These are phyloP conservation scores for Blastocystis sp. DNA, from an alignment of 352 stramenopile genomes.

Conservation along the genomic window DNA sequence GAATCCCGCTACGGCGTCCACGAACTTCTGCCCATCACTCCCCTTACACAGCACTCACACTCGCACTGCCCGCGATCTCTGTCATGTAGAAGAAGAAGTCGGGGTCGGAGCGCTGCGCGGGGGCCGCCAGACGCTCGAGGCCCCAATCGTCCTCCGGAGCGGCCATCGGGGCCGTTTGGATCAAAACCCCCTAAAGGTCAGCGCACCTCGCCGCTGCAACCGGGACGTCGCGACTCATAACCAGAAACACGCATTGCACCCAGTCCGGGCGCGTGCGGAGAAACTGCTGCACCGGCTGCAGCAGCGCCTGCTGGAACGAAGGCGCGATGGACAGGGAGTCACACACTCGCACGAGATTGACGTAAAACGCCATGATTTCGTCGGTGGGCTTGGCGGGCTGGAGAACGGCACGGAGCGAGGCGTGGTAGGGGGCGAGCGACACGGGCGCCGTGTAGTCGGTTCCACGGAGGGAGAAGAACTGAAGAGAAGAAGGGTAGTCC, in stretches of 20 bases:
- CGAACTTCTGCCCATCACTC: neutral
- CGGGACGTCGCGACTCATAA: conserved; percentile 14
- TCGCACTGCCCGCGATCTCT: neutral
- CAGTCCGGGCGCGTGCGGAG: neutral
- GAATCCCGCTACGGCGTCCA: neutral
- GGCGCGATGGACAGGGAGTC: neutral
- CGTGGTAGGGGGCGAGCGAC: too few relatives aligned
- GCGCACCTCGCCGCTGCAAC: neutral
- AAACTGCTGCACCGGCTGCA: neutral
- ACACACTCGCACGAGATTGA: neutral
- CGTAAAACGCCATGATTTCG: neutral
- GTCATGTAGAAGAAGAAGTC: neutral
- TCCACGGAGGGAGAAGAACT: too few relatives aligned
- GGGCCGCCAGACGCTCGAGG: neutral
- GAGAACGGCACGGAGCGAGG: neutral
- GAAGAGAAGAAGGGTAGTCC: too few relatives aligned
- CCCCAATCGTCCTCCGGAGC: neutral
- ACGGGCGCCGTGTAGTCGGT: too few relatives aligned
- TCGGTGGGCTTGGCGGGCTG: neutral
- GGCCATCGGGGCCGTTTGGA: too few relatives aligned
- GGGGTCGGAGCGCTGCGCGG: neutral
- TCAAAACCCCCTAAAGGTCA: too few relatives aligned
- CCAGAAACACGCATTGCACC: conserved; percentile 1
- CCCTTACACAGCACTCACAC: neutral
- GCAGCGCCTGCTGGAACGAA: neutral